These are phyloP conservation scores for Ascochyta fabae DNA, from an alignment of 2,329 filamentous ascomycete species.

Conservation along the genomic window DNA sequence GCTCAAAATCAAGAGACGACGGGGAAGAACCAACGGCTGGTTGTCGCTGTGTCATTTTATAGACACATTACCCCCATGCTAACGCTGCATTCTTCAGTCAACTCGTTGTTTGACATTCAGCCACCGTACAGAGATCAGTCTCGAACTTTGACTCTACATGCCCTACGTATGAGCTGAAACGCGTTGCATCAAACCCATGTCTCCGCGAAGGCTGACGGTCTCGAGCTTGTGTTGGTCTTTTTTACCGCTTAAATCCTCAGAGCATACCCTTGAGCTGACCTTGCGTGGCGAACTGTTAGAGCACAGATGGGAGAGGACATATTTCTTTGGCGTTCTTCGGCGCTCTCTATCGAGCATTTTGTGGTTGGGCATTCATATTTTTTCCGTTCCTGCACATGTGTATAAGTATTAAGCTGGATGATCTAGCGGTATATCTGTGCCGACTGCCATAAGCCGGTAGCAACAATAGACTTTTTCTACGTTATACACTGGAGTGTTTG, in stretches of 20 bases:
- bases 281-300: background rate
- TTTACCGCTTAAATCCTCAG: background rate
- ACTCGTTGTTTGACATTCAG: background rate
- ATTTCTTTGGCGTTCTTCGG: background rate
- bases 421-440: constrained; percentile 9
- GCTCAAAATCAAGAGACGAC: constrained; percentile 57
- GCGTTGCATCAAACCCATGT: background rate
- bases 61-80: constrained; percentile 24
- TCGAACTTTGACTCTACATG: background rate
- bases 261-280: background rate
- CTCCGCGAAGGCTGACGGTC: background rate
- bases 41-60: constrained; percentile 71
- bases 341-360: constrained; percentile 9
- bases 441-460: background rate
- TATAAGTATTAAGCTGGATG: constrained; percentile 19
- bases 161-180: background rate
- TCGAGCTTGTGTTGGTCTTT: background rate
- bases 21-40: constrained; percentile 62
- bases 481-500: background rate
- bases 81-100: background rate
- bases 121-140: background rate
- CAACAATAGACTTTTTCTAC: constrained; percentile 6
- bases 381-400: constrained; percentile 9
- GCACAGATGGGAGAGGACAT: background rate
- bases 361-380: background rate